These are phyloP conservation scores for Wallacemonas sp. DNA, from an alignment of 208 protist species.

Conservation along the genomic window DNA sequence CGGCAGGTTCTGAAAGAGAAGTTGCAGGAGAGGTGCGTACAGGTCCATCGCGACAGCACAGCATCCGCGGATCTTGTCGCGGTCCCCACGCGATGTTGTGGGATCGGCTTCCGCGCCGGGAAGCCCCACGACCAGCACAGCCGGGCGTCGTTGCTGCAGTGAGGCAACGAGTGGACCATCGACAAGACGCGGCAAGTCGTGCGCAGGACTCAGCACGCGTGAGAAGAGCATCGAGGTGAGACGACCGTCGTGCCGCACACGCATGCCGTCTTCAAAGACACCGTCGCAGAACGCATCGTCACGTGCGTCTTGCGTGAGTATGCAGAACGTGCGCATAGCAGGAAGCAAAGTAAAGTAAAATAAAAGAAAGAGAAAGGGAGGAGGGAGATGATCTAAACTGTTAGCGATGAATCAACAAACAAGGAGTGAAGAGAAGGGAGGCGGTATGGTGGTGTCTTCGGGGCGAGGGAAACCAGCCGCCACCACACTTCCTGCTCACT, in stretches of 20 bases:
- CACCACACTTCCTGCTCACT: no score
- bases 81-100: not conserved
- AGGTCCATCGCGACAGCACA: slow-evolving; percentile 49
- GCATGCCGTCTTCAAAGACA: slow-evolving; percentile 74
- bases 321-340: slow-evolving; percentile 63
- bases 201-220: slow-evolving; percentile 67
- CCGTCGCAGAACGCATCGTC: slow-evolving; percentile 70
- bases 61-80: slow-evolving; percentile 12
- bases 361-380: slow-evolving; percentile 26
- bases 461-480: no score
- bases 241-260: slow-evolving; percentile 41
- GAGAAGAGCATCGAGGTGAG: slow-evolving; percentile 49
- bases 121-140: slow-evolving; percentile 46
- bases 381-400: not conserved
- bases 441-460: not conserved
- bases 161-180: slow-evolving; percentile 51
- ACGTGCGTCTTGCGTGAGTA: slow-evolving; percentile 69
- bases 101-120: slow-evolving; percentile 37
- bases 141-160: slow-evolving; percentile 40
- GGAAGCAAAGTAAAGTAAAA: slow-evolving; percentile 15
- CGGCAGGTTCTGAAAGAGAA: slow-evolving; percentile 53
- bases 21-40: slow-evolving; percentile 45
- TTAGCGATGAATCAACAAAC: not conserved
- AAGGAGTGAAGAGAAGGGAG: not conserved
- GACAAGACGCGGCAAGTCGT: slow-evolving; percentile 57